Base-by-base conservation (phyloP, 371 early-diverging fungal genomes). In the Batkoa obscura region DNA sequence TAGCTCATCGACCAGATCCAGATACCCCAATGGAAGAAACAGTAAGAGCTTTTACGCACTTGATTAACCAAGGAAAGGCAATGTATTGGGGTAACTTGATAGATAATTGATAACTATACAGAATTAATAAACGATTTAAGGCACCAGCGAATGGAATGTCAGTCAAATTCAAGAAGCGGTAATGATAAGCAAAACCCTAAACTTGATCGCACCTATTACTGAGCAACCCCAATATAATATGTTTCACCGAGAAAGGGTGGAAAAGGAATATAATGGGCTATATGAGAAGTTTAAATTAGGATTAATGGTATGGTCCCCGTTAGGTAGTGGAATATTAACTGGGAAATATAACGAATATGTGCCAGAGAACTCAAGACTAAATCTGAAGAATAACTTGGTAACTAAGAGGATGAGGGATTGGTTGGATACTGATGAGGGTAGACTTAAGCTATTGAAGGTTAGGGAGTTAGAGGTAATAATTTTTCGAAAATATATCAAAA, bases 201-300 rank as follows among this genome's bases (percentile, higher is more conserved):
- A 72, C 13, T 61, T 88, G 37, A 79, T 86, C 46, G 76, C 74
- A 10, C 87, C 86, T 10, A 65, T 82, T 60, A 69, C 76, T 62
- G 78, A 86, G 70, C 84, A 86, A 62, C 80, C 85, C 9, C 87
- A 90, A 66, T 90, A 90, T 68, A 85, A 86, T 65, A 79, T 88
- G 84, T 69, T 87, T 56, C 78, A 84, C 60, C 80, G 90, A 5
- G 87, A 88, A 57, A 68, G 83, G 35, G 70, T 83, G 10, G 87
- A 86, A 62, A 75, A 75, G 59, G 85, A 87, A 67, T 88, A 87
- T 64, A 57, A 64, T 4, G 80, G 84, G 23, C 61, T 90, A 58
- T 86, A 73, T 73, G 68, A 75, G 50, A 76, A 74, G 59, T 73
- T 70, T 54, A 75, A 76, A 0, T 69, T 88, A 58, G 90, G 90